Conservation (phyloP, 2,329 filamentous ascomycete species). For the Colletotrichum falcatum region DNA sequence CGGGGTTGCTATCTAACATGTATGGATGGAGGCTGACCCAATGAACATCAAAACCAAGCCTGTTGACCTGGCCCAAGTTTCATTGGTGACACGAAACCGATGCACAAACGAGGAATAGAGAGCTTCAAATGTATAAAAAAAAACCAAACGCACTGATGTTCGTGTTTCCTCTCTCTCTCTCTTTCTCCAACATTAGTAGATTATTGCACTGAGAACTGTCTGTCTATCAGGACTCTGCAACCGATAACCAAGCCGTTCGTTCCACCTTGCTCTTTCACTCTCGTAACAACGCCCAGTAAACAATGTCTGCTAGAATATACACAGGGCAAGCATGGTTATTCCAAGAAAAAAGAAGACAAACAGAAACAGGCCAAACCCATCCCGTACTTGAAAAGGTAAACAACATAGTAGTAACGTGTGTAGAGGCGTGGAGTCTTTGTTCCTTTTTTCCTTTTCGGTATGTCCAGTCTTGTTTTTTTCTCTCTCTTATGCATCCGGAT, state of each 20-base stretch:
- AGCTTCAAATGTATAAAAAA: neutral
- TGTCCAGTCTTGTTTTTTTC: conserved; percentile 37
- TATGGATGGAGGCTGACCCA: neutral
- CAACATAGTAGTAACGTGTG: conserved; percentile 19
- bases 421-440: conserved; percentile 8
- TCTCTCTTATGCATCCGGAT: conserved; percentile 13
- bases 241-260: conserved; percentile 23
- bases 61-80: neutral
- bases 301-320: conserved; percentile 36
- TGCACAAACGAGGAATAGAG: neutral
- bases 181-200: conserved; percentile 40
- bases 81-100: neutral
- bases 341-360: neutral
- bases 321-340: conserved; percentile 11
- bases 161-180: neutral
- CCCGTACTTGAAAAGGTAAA: neutral
- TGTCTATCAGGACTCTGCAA: conserved; percentile 36
- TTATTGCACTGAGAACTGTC: conserved; percentile 37
- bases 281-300: conserved; percentile 20
- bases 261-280: conserved; percentile 29
- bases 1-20: neutral
- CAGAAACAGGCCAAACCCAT: conserved; percentile 1
- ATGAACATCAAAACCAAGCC: neutral
- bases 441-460: conserved; percentile 8
- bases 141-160: conserved; percentile 11